Conservation (phyloP, 768 basidiomycete genomes). For the Gautieria morchelliformis region DNA sequence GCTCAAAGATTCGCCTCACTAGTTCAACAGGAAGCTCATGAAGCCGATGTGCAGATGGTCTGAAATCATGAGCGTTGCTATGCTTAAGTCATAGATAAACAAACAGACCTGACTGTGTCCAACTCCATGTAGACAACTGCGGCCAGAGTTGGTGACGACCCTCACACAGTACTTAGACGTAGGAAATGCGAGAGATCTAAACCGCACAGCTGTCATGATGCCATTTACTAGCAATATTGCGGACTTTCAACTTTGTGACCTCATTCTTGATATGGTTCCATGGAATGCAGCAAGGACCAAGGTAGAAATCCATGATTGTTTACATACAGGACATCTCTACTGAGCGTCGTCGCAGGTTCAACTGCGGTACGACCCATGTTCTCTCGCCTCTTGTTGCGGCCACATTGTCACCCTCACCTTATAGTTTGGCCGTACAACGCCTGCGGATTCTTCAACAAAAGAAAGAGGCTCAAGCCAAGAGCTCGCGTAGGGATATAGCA, state of each 20-base stretch:
- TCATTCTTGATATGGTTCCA: background rate
- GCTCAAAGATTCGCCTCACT: background rate
- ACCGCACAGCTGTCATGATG: too few relatives aligned
- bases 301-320: constrained; percentile 6
- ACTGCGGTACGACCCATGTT: constrained; percentile 9
- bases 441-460: constrained; percentile 85
- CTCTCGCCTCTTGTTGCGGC: background rate
- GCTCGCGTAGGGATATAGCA: constrained; percentile 70
- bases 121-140: too few relatives aligned
- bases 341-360: constrained; percentile 8
- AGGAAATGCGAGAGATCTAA: too few relatives aligned
- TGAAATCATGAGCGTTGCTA: too few relatives aligned
- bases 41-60: too few relatives aligned
- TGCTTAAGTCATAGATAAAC: too few relatives aligned
- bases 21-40: background rate
- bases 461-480: constrained; percentile 77
- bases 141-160: too few relatives aligned
- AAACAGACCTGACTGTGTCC: too few relatives aligned
- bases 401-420: background rate
- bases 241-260: background rate
- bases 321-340: background rate
- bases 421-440: constrained; percentile 75
- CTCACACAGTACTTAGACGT: too few relatives aligned
- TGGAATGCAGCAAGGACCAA: constrained; percentile 18
- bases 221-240: background rate